These are phyloP conservation scores for Ceratobasidium sp. DNA, from an alignment of 1,284 basidiomycete species.

Conservation along the genomic window DNA sequence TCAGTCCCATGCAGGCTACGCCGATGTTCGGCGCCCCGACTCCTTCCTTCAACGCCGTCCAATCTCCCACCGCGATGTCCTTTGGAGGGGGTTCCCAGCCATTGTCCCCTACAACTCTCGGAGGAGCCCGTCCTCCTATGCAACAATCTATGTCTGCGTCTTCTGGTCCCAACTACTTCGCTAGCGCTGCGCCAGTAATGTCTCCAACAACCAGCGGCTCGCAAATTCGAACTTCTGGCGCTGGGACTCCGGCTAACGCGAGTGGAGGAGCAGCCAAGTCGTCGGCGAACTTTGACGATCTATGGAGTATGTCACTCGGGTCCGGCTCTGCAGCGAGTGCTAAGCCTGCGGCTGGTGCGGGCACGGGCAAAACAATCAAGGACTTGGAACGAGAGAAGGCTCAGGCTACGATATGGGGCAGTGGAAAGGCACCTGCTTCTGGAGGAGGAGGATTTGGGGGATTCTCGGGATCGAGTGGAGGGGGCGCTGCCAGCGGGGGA, in stretches of 20 bases:
- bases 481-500: constrained; percentile 36
- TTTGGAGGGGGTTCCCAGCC: constrained; percentile 36
- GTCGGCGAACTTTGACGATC: constrained; percentile 80
- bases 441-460: constrained; percentile 38
- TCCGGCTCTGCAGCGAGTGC: constrained; percentile 54
- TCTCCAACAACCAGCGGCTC: constrained; percentile 42
- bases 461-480: constrained; percentile 17
- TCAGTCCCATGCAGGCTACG: constrained; percentile 16
- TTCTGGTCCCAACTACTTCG: constrained; percentile 39
- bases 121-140: constrained; percentile 38
- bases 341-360: constrained; percentile 52
- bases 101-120: constrained; percentile 24
- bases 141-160: constrained; percentile 33
- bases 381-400: constrained; percentile 90
- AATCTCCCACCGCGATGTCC: constrained; percentile 37
- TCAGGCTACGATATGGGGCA: constrained; percentile 79
- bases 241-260: constrained; percentile 50
- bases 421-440: constrained; percentile 36
- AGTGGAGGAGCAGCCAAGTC: constrained; percentile 52
- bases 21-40: constrained; percentile 31
- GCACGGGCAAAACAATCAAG: constrained; percentile 80
- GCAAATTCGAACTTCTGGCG: constrained; percentile 3
- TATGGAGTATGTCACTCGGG: constrained; percentile 89
- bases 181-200: constrained; percentile 43
- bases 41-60: constrained; percentile 23